Percentiles rank a stretch among this genome's conserved stretches.
Evolutionary conservation across 768 basidiomycete species (phyloP).

Genomic region (Pleurotus salmoneostramineus): DNA sequence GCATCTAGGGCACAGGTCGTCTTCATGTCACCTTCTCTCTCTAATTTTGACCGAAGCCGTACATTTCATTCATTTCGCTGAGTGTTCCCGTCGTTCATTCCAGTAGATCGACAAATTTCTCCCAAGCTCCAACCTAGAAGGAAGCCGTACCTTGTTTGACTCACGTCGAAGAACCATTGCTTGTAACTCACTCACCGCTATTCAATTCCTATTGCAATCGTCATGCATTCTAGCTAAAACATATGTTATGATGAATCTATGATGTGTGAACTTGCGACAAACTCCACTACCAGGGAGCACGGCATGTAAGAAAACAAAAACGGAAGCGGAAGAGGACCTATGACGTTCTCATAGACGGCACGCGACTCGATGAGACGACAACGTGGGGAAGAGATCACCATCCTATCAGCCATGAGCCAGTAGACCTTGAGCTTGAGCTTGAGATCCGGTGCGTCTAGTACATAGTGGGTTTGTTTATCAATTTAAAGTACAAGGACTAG

Average conservation of each 20-base stretch:
- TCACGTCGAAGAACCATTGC: background rate
- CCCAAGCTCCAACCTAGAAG: background rate
- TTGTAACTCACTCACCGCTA: background rate
- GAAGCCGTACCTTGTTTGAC: background rate
- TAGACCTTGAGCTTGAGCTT: no score
- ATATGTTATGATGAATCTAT: background rate
- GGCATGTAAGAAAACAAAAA: background rate
- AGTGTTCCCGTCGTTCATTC: background rate
- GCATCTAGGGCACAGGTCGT: no score
- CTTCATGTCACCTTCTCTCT: background rate
- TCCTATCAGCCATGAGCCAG: background rate
- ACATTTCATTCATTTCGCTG: background rate
- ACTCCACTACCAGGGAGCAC: background rate
- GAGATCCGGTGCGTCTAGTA: no score
- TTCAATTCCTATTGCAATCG: background rate
- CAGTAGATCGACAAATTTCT: background rate
- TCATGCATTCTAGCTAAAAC: background rate
- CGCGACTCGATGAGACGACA: background rate
- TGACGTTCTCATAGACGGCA: background rate
- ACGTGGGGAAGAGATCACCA: background rate
- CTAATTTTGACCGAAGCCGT: background rate
- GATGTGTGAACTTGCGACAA: background rate
- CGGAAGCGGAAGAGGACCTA: background rate
- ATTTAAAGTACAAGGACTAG: no score
- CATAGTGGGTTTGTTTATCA: no score